A percentile compares a stretch with the other conserved stretches of the same genome.
Conservation (phyloP, 1,284 basidiomycete genomes). For the Coniferiporia sulphurascens region DNA sequence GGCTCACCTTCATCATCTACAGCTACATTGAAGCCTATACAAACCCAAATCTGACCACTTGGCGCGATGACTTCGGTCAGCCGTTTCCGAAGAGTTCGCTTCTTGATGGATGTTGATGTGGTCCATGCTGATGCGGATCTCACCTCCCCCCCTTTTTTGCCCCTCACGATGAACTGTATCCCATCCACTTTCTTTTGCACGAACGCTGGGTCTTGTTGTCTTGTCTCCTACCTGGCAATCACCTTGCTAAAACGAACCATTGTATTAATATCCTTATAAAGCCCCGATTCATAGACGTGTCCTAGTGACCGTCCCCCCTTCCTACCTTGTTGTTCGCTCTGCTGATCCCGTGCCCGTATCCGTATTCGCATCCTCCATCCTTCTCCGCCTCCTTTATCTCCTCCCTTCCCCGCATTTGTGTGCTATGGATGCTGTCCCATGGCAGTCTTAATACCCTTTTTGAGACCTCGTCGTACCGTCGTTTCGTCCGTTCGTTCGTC, state of each 20-base stretch:
- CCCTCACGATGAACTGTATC: neutral
- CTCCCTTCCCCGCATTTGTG: too few species aligned
- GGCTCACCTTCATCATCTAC: neutral
- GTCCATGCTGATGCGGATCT: neutral
- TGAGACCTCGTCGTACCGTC: too few species aligned
- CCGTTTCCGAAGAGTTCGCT: constrained; percentile 32
- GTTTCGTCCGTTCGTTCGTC: too few species aligned
- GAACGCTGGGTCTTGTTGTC: neutral
- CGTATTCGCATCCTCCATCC: neutral
- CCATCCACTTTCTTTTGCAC: neutral
- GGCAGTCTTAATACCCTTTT: too few species aligned
- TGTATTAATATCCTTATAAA: constrained; percentile 6
- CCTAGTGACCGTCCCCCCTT: neutral
- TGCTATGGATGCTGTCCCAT: too few species aligned
- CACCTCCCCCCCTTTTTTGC: neutral
- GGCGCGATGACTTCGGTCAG: constrained; percentile 33
- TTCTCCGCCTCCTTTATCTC: too few species aligned
- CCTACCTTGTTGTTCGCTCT: neutral
- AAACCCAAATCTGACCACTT: constrained; percentile 38
- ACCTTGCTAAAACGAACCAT: constrained; percentile 5
- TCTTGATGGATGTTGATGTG: constrained; percentile 19
- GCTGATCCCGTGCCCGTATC: neutral
- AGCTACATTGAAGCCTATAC: constrained; percentile 35
- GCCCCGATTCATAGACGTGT: neutral
- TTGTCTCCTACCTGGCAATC: neutral